phyloP scores from a whole-genome alignment of 345 rosid genomes.

The Moringa oleifera region DNA sequence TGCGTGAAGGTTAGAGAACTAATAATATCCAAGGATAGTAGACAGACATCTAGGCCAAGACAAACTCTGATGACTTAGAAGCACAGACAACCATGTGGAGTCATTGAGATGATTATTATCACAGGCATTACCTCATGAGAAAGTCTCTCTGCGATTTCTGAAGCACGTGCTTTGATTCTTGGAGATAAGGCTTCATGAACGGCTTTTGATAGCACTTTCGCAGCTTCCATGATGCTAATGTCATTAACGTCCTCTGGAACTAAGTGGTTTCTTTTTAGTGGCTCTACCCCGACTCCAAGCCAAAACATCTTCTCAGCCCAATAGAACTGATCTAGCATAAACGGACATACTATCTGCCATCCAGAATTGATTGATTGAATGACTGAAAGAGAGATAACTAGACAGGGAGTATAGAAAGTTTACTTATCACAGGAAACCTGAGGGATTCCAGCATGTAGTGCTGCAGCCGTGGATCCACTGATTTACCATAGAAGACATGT shows the following conservation, averaged over 20 bases:
- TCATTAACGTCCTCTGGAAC: slow-evolving; percentile 40
- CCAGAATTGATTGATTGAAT: neutral
- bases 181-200: slow-evolving; percentile 50
- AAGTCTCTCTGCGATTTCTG: slow-evolving; percentile 44
- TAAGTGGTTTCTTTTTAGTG: slow-evolving; percentile 52
- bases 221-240: slow-evolving; percentile 36
- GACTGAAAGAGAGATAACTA: neutral
- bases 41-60: neutral
- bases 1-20: neutral
- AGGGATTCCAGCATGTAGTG: slow-evolving; percentile 69
- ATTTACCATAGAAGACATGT: slow-evolving; percentile 9
- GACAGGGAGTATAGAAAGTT: neutral
- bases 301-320: slow-evolving; percentile 94
- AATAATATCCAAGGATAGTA: too few relatives aligned
- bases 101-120: too few relatives aligned
- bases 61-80: too few relatives aligned
- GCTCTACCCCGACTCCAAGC: slow-evolving; percentile 87
- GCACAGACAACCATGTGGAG: too few relatives aligned
- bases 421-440: slow-evolving; percentile 45
- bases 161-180: slow-evolving; percentile 42
- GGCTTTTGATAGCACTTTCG: slow-evolving; percentile 46
- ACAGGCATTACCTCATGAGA: slow-evolving; percentile 54
- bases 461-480: slow-evolving; percentile 92
- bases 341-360: slow-evolving; percentile 78
- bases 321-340: slow-evolving; percentile 86